Percentiles rank a stretch among this genome's conserved stretches.
phyloP scores from a whole-genome alignment of 441 rosid species.

The Populus hybrid region DNA sequence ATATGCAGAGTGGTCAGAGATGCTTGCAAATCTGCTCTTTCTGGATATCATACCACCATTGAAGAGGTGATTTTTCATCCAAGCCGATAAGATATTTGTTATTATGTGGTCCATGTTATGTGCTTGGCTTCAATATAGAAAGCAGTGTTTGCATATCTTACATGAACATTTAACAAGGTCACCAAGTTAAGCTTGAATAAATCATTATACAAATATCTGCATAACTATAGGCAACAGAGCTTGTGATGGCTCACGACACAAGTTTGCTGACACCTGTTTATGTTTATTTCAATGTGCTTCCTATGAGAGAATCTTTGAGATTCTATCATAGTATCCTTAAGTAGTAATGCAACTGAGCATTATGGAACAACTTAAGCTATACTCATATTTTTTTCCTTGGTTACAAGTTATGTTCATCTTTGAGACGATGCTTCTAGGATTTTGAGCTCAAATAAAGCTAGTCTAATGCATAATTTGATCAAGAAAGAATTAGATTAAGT shows the following conservation, averaged over 20 bases:
- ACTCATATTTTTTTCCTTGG: not conserved
- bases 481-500: too few relatives aligned
- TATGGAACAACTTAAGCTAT: not conserved
- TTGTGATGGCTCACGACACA: not conserved
- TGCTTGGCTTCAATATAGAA: not conserved
- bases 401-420: not conserved
- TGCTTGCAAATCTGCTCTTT: slow-evolving; percentile 86
- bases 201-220: not conserved
- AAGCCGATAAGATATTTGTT: not conserved
- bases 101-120: not conserved
- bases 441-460: not conserved
- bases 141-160: not conserved
- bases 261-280: not conserved
- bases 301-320: not conserved
- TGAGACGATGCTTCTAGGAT: not conserved
- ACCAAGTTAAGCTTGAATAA: not conserved
- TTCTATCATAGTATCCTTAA: not conserved
- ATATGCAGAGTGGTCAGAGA: slow-evolving; percentile 71
- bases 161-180: not conserved
- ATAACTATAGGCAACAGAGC: not conserved
- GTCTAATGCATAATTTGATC: not conserved
- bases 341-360: not conserved
- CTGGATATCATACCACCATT: slow-evolving; percentile 60
- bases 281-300: too few relatives aligned
- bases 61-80: slow-evolving; percentile 60